Percentiles rank a stretch among this genome's conserved stretches.
These are phyloP conservation scores for Cytospora schulzeri DNA, from an alignment of 2,329 filamentous ascomycete genomes.

Conservation along the genomic window DNA sequence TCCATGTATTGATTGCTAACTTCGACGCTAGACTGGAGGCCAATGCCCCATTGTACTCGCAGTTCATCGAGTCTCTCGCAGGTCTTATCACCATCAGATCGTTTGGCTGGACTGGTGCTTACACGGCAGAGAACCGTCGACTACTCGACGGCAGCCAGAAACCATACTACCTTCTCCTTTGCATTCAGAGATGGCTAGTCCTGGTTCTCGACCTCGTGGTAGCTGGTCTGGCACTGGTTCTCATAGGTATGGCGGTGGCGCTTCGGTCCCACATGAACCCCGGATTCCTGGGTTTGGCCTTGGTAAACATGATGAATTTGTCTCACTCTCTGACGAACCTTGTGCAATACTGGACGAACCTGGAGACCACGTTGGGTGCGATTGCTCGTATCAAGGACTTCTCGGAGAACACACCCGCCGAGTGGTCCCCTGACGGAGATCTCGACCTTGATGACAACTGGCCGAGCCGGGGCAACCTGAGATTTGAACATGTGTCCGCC, in stretches of 20 bases:
- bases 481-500: slow-evolving; percentile 18
- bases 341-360: slow-evolving; percentile 53
- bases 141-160: slow-evolving; percentile 52
- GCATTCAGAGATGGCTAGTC: slow-evolving; percentile 54
- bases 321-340: slow-evolving; percentile 46
- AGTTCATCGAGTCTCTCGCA: slow-evolving; percentile 47
- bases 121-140: slow-evolving; percentile 42
- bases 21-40: slow-evolving; percentile 29
- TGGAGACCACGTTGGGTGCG: slow-evolving; percentile 61
- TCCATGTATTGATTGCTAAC: not conserved
- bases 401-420: slow-evolving; percentile 43
- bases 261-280: not conserved
- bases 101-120: slow-evolving; percentile 49
- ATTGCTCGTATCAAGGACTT: slow-evolving; percentile 59
- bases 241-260: slow-evolving; percentile 46
- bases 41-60: slow-evolving; percentile 12
- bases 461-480: slow-evolving; percentile 17
- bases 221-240: slow-evolving; percentile 44
- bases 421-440: slow-evolving; percentile 36
- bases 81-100: slow-evolving; percentile 52
- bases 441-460: slow-evolving; percentile 6
- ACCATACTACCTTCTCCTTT: slow-evolving; percentile 53
- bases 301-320: slow-evolving; percentile 19
- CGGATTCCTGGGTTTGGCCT: slow-evolving; percentile 14
- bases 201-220: slow-evolving; percentile 51